A percentile compares a stretch with the other conserved stretches of the same genome.
Evolutionary conservation across 2,329 filamentous ascomycete genomes (phyloP).

Genomic region (Metarhizium robertsii): DNA sequence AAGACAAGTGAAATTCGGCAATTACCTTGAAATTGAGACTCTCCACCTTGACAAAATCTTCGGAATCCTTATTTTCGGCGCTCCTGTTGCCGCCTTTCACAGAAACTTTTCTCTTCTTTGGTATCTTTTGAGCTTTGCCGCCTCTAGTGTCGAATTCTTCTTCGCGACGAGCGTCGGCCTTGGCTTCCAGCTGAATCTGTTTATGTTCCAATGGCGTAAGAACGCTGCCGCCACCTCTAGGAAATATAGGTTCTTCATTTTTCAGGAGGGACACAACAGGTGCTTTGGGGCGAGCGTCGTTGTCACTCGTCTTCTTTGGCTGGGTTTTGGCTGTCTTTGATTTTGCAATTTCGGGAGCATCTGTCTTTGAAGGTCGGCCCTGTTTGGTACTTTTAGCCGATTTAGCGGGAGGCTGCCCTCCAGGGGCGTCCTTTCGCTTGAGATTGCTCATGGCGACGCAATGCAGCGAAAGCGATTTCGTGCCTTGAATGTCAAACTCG

Average conservation of each 20-base stretch:
- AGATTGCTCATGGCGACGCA: slow-evolving; percentile 41
- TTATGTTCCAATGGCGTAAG: slow-evolving; percentile 92
- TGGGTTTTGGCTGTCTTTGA: slow-evolving; percentile 11
- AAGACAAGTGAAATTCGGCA: neutral
- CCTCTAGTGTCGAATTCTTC: slow-evolving; percentile 51
- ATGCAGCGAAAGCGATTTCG: neutral
- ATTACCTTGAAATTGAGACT: slow-evolving; percentile 80
- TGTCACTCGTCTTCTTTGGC: slow-evolving; percentile 21
- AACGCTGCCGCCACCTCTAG: slow-evolving; percentile 82
- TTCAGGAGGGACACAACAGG: slow-evolving; percentile 39
- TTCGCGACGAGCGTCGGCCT: slow-evolving; percentile 84
- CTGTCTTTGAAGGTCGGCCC: slow-evolving; percentile 38
- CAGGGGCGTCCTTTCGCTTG: slow-evolving; percentile 50
- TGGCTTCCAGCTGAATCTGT: slow-evolving; percentile 90
- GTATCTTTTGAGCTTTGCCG: slow-evolving; percentile 36
- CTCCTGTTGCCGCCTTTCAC: slow-evolving; percentile 45
- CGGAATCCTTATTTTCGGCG: slow-evolving; percentile 32
- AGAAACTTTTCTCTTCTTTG: slow-evolving; percentile 45
- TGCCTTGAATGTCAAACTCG: neutral
- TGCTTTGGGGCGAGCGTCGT: slow-evolving; percentile 18
- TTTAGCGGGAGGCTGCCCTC: slow-evolving; percentile 39
- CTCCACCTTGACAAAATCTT: slow-evolving; percentile 64
- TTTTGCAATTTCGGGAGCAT: slow-evolving; percentile 19
- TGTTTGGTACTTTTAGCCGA: slow-evolving; percentile 36
- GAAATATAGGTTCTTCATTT: slow-evolving; percentile 85